Base-by-base conservation (phyloP, 306 rosid genomes). In the Vachellia collinsii region DNA sequence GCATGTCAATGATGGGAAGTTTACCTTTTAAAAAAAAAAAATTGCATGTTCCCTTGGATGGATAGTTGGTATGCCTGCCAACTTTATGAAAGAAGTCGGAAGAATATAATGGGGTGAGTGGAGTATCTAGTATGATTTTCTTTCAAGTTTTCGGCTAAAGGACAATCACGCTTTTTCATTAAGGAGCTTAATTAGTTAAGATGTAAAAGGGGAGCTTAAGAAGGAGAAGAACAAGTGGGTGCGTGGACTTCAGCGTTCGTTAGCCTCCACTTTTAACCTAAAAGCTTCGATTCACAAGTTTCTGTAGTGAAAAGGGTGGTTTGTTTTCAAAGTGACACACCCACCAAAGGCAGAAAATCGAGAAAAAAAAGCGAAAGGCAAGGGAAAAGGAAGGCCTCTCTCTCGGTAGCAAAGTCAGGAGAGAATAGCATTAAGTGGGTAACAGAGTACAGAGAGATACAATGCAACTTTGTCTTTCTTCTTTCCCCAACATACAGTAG, bases 241-340 rank as follows among this genome's bases (percentile, higher is more conserved):
- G 86, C 90, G 94, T 93, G 97, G 97, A 93, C 95, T 92, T 94
- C 95, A 91, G 94, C 82, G 95, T 90, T 83, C 80, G 70, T 74
- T 74, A 89, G 81, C 87, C 75, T 69, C 75, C 71, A 63, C 95
- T 91, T 93, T 93, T 90, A 91, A 91, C 96, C 94, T 85, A 95
- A 95, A 92, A 89, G 91, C 87, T 85, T 88, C 53, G 65, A 81
- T 85, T 88, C 81, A 78, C 79, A 54, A 65, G 81, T 63, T 77
- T n/a, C 81, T 77, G 79, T 86, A 47, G 90, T 75, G 77, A 87
- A 92, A 90, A 81, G 78, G 78, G 56, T 65, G 11, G 80, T 74
- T 83, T 68, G 6, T 54, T 56, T 80, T 75, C 89, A 82, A 85
- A 84, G 83, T 59, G 53, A 84, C 84, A 70, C 84, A 74, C 84